phyloP scores from a whole-genome alignment of 768 basidiomycete species.

The Xerocomellus amylosporus region DNA sequence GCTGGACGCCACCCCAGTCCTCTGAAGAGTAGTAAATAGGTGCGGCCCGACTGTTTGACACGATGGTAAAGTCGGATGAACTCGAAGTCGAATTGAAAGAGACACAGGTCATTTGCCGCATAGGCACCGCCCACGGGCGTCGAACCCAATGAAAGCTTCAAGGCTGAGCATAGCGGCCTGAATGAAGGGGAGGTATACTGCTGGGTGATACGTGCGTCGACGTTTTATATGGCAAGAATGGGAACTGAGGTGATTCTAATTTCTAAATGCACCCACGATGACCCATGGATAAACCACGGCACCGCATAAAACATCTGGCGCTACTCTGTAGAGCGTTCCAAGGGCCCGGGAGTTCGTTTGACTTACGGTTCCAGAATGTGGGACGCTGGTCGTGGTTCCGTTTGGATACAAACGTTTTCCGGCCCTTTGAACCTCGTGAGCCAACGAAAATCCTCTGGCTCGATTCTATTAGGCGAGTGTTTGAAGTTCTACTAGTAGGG shows the following conservation, averaged over 20 bases:
- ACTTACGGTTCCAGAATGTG: neutral
- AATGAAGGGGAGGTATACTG: neutral
- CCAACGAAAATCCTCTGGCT: too few relatives aligned
- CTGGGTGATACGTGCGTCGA: neutral
- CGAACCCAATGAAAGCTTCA: slow-evolving; percentile 2
- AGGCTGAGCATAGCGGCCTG: slow-evolving; percentile 7
- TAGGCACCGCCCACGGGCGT: slow-evolving; percentile 14
- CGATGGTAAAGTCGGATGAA: slow-evolving; percentile 40
- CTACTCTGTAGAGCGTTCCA: neutral
- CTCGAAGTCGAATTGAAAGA: slow-evolving; percentile 36
- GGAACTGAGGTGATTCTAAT: neutral
- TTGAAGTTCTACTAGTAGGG: too few relatives aligned
- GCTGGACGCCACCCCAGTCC: slow-evolving; percentile 65
- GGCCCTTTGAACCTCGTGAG: neutral
- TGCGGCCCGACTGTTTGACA: slow-evolving; percentile 43
- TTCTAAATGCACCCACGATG: neutral
- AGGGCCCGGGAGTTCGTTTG: neutral
- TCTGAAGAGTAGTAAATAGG: slow-evolving; percentile 51
- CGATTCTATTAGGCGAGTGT: too few relatives aligned
- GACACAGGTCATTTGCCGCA: slow-evolving; percentile 47
- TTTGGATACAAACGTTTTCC: neutral
- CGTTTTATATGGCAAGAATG: neutral
- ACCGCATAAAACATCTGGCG: neutral
- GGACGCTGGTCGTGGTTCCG: neutral
- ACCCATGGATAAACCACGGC: neutral